Base-by-base conservation (phyloP, 2,329 filamentous ascomycete genomes). In the Fusarium buharicum region DNA sequence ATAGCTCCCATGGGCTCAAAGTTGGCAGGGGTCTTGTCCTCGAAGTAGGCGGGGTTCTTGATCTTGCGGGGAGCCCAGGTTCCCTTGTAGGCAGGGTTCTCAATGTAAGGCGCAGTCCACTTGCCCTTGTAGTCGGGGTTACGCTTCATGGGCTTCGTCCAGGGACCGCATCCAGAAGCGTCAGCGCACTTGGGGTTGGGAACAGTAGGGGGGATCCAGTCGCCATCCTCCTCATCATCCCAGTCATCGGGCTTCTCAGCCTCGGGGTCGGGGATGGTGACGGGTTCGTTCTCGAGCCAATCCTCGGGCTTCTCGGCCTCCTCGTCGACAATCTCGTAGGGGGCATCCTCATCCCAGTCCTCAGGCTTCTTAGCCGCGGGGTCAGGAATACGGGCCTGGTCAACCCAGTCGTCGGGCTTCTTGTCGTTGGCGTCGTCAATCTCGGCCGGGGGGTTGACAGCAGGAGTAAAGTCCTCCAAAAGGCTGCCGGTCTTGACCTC, bases 101-200 rank as follows among this genome's bases (percentile, higher is more conserved):
- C 94, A 72, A 99, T 92, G 78, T 88, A 86, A 61, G 93, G 92
- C 41, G 95, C 91, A 69, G 86, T 87, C 95, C 95, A 99, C 85
- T 96, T 96, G 88, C 95, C 95, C 91, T 98, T 98, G 89, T 96
- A 98, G 65, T 85, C 90, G 66, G 92, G 92, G 88, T 98, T 98
- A 83, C 90, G 91, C 82, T 89, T 97, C 87, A 91, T 87, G 68
- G 95, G 95, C 81, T 91, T 87, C 72, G 89, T 85, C 95, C 95
- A 99, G 73, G 90, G 87, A 73, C 95, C 95, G 78, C 95, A 98
- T 74, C 95, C 95, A 81, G 94, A 93, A 68, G 83, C 91, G 56
- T 98, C 94, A 66, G 89, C 87, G 76, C 95, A 98, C 87, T 97
- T 97, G 79, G 94, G 91, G 88, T 99, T 98, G 76, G 92, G 86